A percentile compares a stretch with the other conserved stretches of the same genome.
phyloP scores from a whole-genome alignment of 2,329 filamentous ascomycete species.

The Neonectria magnoliae region DNA sequence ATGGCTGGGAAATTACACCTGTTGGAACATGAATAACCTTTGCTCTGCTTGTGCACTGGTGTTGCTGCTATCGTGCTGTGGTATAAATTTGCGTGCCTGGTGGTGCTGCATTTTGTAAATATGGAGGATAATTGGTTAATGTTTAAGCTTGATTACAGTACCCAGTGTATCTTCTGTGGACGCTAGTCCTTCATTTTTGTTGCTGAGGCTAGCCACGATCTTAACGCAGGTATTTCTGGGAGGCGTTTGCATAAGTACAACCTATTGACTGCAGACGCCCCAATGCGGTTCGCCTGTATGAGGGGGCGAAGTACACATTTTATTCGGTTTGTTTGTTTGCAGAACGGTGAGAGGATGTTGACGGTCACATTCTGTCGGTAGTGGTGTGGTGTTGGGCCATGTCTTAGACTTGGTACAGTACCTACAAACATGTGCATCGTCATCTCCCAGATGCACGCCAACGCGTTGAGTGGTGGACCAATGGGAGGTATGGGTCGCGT shows the following conservation, averaged over 20 bases:
- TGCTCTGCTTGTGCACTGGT: constrained; percentile 22
- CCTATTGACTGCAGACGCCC: neutral
- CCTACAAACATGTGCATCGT: constrained; percentile 4
- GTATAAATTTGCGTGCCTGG: constrained; percentile 4
- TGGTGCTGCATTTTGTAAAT: neutral
- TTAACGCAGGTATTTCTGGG: neutral
- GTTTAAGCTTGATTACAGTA: neutral
- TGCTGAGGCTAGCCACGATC: neutral
- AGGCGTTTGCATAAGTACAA: neutral
- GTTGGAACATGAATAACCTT: constrained; percentile 34
- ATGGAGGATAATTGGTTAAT: neutral
- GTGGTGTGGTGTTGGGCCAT: neutral
- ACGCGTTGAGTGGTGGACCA: constrained; percentile 7
- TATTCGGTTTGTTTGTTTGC: constrained; percentile 15
- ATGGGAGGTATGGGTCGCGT: constrained; percentile 14
- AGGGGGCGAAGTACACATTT: neutral
- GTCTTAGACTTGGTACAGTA: neutral
- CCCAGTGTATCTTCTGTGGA: neutral
- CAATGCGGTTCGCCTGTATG: neutral
- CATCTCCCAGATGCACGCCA: constrained; percentile 13
- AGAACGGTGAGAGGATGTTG: constrained; percentile 1
- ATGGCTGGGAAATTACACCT: constrained; percentile 40
- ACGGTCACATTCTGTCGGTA: neutral
- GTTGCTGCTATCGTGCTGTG: neutral
- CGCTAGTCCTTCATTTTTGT: constrained; percentile 1